phyloP scores from a whole-genome alignment of 768 basidiomycete genomes.

The Russula sp. region DNA sequence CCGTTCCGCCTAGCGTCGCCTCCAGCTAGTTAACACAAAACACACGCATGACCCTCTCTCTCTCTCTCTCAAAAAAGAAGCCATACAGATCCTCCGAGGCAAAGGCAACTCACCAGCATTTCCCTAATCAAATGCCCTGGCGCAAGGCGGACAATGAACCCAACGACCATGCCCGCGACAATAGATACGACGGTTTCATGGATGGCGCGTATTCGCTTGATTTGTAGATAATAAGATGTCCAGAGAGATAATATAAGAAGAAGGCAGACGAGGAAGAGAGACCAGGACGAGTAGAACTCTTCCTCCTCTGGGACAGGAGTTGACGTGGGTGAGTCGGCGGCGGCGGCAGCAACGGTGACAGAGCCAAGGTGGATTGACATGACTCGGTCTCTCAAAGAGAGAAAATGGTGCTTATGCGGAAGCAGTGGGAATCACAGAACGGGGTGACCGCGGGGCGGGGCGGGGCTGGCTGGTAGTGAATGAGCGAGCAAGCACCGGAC shows the following conservation, averaged over 20 bases:
- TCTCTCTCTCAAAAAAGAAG: neutral
- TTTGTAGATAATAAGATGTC: slow-evolving; percentile 97
- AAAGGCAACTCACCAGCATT: slow-evolving; percentile 74
- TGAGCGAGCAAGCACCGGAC: too few relatives aligned
- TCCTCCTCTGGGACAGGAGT: slow-evolving; percentile 50
- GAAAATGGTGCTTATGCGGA: neutral
- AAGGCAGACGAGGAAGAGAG: slow-evolving; percentile 85
- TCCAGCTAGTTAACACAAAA: neutral
- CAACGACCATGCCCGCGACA: slow-evolving; percentile 94
- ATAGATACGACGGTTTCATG: slow-evolving; percentile 97
- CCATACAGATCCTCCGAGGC: neutral
- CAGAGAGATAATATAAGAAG: slow-evolving; percentile 91
- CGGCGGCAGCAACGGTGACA: slow-evolving; percentile 2
- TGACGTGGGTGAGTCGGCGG: slow-evolving; percentile 11
- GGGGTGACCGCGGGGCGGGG: neutral
- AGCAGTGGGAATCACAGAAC: neutral
- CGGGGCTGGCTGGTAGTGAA: neutral
- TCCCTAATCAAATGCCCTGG: slow-evolving; percentile 93
- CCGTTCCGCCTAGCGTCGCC: neutral
- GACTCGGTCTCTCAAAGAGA: neutral
- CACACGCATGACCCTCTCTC: neutral
- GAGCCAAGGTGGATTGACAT: slow-evolving; percentile 17
- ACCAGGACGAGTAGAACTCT: slow-evolving; percentile 90
- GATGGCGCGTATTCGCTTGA: slow-evolving; percentile 89
- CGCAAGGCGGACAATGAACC: slow-evolving; percentile 79